These are phyloP conservation scores for Bocquillonia castaneifolia DNA, from an alignment of 441 rosid species.

Conservation along the genomic window DNA sequence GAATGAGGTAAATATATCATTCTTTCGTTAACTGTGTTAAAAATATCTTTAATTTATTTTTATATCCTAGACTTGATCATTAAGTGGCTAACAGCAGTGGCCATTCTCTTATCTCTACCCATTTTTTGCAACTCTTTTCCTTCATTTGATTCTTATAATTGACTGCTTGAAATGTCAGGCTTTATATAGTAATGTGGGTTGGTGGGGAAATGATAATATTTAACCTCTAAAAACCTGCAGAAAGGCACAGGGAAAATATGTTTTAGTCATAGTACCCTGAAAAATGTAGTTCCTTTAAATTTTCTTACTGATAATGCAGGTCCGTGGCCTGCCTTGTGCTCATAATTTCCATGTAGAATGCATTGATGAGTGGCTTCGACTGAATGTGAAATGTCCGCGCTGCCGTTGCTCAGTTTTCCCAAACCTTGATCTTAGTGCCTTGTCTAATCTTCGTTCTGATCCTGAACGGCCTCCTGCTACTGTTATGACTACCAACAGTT, in stretches of 20 bases:
- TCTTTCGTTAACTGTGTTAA: not conserved
- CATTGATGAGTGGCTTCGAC: constrained; percentile 91
- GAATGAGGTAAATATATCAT: constrained; percentile 57
- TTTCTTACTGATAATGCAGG: constrained; percentile 47
- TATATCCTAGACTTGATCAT: not conserved
- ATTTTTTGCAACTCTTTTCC: not conserved
- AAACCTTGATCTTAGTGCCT: constrained; percentile 90
- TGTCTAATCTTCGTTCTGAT: constrained; percentile 71
- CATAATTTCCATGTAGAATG: constrained; percentile 98
- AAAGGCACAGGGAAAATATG: not conserved
- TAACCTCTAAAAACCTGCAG: not conserved
- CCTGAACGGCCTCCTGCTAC: constrained; percentile 44
- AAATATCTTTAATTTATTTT: not conserved
- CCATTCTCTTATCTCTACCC: not conserved
- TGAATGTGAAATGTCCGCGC: constrained; percentile 96
- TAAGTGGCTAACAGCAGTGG: not conserved
- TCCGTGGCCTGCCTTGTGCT: constrained; percentile 98
- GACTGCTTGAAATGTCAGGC: not conserved
- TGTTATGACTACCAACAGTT: constrained; percentile 36
- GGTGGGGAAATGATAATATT: not conserved
- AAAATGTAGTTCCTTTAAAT: not conserved
- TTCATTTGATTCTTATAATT: not conserved
- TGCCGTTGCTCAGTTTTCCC: constrained; percentile 97
- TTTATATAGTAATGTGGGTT: no score
- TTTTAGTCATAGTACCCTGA: not conserved